Evolutionary conservation across 139 green algal genomes (phyloP).

Genomic region (Chlorella vulgaris): DNA sequence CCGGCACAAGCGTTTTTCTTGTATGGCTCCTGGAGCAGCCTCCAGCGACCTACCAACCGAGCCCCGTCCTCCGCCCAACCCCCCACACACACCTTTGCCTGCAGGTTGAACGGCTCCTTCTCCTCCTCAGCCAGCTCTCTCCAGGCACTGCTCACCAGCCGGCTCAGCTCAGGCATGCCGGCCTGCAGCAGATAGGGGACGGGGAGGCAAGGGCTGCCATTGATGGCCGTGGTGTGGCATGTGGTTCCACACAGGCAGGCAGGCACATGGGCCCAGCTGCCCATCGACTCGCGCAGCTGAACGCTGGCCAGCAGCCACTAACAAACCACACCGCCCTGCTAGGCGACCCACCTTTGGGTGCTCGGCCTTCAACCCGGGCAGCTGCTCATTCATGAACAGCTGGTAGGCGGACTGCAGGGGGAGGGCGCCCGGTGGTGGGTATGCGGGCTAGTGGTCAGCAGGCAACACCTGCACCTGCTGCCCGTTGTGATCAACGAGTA

Average conservation of each 20-base stretch:
- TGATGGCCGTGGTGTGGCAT: background rate
- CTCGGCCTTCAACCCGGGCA: background rate
- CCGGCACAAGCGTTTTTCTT: too few relatives aligned
- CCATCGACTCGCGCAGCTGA: background rate
- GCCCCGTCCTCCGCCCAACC: too few relatives aligned
- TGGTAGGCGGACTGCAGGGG: conserved; percentile 7
- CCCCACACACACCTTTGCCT: conserved; percentile 8
- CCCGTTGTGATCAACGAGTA: too few relatives aligned
- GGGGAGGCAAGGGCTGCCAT: background rate
- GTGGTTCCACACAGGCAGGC: background rate
- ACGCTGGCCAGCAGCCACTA: background rate
- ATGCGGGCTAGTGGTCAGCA: too few relatives aligned
- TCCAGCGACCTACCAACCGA: too few relatives aligned
- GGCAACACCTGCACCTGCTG: too few relatives aligned
- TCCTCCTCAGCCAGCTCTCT: background rate
- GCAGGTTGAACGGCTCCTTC: background rate
- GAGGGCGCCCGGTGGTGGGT: too few relatives aligned
- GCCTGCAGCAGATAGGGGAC: conserved; percentile 1
- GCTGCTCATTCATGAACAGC: conserved; percentile 9
- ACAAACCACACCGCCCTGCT: background rate
- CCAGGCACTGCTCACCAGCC: background rate
- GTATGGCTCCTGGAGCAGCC: too few relatives aligned
- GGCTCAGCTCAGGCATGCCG: background rate
- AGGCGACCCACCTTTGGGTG: conserved; percentile 4
- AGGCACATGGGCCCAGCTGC: background rate